Conservation (phyloP, 2,329 filamentous ascomycete genomes). For the Arachnomyces sp. region DNA sequence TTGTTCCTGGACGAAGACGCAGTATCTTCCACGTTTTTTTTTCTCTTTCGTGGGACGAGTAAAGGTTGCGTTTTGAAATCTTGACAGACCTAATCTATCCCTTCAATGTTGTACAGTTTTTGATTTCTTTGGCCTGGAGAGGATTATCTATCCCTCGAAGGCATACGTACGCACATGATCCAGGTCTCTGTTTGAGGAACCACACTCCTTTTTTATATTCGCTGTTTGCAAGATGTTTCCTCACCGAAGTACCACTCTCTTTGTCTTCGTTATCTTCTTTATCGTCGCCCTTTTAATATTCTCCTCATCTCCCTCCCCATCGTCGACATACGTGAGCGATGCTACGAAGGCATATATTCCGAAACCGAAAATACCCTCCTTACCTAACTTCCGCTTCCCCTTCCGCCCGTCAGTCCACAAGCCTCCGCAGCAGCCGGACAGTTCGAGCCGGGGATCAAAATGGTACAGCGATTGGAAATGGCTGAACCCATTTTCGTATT, state of each 20-base stretch:
- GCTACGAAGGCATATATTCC: slow-evolving; percentile 24
- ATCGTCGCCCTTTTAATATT: slow-evolving; percentile 37
- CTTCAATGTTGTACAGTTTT: too few species aligned
- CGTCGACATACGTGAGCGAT: slow-evolving; percentile 15
- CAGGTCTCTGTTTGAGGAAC: too few species aligned
- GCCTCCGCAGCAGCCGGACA: slow-evolving; percentile 67
- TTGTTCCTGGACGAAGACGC: too few species aligned
- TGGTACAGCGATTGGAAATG: slow-evolving; percentile 91
- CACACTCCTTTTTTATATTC: too few species aligned
- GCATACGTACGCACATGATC: too few species aligned
- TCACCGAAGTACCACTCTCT: slow-evolving; percentile 33
- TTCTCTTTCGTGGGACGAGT: too few species aligned
- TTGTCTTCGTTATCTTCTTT: slow-evolving; percentile 37
- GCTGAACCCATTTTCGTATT: slow-evolving; percentile 81
- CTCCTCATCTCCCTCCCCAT: slow-evolving; percentile 32
- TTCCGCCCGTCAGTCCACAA: slow-evolving; percentile 65
- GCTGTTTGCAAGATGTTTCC: slow-evolving; percentile 30
- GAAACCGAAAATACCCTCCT: slow-evolving; percentile 34
- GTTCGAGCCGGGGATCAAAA: slow-evolving; percentile 66
- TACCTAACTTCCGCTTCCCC: slow-evolving; percentile 50
- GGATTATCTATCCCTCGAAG: too few species aligned
- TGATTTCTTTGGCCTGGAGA: too few species aligned
- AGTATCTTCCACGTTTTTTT: too few species aligned
- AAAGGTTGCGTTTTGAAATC: too few species aligned
- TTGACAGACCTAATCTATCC: too few species aligned